Conservation (phyloP, 768 basidiomycete species). For the Punctularia strigosozonata region DNA sequence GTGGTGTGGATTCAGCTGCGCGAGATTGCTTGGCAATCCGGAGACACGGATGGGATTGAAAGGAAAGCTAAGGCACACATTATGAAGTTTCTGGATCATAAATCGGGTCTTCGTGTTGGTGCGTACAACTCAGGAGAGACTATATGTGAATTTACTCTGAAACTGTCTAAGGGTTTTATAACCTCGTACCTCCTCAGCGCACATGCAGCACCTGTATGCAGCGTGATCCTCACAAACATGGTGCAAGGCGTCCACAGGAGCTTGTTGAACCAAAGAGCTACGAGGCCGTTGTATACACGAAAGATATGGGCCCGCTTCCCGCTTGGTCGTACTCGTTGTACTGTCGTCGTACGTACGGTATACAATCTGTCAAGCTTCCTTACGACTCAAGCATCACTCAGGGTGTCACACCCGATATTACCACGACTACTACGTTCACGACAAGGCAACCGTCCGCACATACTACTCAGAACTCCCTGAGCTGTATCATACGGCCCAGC, state of each 20-base stretch:
- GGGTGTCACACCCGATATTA: constrained; percentile 19
- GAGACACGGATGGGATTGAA: background rate
- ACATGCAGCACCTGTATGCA: background rate
- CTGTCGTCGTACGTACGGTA: constrained; percentile 14
- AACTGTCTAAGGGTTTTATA: background rate
- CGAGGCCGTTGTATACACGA: constrained; percentile 11
- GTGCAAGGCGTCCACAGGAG: background rate
- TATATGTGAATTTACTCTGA: background rate
- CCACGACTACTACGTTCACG: constrained; percentile 16
- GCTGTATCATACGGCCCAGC: background rate
- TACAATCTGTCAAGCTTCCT: background rate
- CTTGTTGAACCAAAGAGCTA: constrained; percentile 6
- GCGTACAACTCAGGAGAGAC: background rate
- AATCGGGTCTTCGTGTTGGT: constrained; percentile 5
- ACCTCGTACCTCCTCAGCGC: background rate
- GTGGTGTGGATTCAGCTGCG: background rate
- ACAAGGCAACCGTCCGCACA: constrained; percentile 7
- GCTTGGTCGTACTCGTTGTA: constrained; percentile 13
- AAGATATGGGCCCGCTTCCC: constrained; percentile 14
- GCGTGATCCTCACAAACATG: background rate
- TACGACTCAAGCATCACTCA: constrained; percentile 1
- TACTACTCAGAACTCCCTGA: constrained; percentile 9
- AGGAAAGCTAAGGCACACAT: constrained; percentile 1
- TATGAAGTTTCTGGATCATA: constrained; percentile 5
- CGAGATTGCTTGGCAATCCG: background rate